A percentile compares a stretch with the other conserved stretches of the same genome.
phyloP scores from a whole-genome alignment of 2,329 filamentous ascomycete genomes.

The Fusarium papillatum region DNA sequence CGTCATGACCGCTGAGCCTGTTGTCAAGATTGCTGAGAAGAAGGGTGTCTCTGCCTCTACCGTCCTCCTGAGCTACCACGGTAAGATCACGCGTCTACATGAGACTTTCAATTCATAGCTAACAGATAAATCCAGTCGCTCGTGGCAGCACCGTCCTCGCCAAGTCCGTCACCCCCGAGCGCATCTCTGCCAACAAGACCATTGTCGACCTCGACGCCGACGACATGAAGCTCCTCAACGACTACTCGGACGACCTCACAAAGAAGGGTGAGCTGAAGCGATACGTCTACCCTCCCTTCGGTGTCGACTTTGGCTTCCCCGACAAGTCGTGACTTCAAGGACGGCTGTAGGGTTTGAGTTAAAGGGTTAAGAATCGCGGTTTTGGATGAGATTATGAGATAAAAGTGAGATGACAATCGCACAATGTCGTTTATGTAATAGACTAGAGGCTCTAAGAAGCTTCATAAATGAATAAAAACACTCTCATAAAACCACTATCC shows the following conservation, averaged over 20 bases:
- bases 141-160: slow-evolving; percentile 79
- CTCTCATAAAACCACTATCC: neutral
- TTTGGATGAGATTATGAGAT: slow-evolving; percentile 11
- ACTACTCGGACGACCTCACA: slow-evolving; percentile 65
- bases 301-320: slow-evolving; percentile 79
- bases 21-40: slow-evolving; percentile 75
- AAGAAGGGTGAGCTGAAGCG: slow-evolving; percentile 67
- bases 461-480: slow-evolving; percentile 7
- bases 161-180: slow-evolving; percentile 77
- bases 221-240: slow-evolving; percentile 72
- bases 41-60: slow-evolving; percentile 71
- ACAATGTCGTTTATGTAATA: slow-evolving; percentile 20
- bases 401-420: slow-evolving; percentile 16
- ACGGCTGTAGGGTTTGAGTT: slow-evolving; percentile 15
- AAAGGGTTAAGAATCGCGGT: neutral
- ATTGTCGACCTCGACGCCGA: slow-evolving; percentile 74
- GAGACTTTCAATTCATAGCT: neutral
- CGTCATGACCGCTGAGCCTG: slow-evolving; percentile 72
- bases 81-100: slow-evolving; percentile 58
- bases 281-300: slow-evolving; percentile 79
- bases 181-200: slow-evolving; percentile 79
- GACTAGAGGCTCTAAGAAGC: slow-evolving; percentile 9
- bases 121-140: slow-evolving; percentile 63
- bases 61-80: slow-evolving; percentile 79
- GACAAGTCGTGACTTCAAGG: slow-evolving; percentile 64